A percentile compares a stretch with the other conserved stretches of the same genome.
Conservation (phyloP, 768 basidiomycete species). For the Crepidotus variabilis region DNA sequence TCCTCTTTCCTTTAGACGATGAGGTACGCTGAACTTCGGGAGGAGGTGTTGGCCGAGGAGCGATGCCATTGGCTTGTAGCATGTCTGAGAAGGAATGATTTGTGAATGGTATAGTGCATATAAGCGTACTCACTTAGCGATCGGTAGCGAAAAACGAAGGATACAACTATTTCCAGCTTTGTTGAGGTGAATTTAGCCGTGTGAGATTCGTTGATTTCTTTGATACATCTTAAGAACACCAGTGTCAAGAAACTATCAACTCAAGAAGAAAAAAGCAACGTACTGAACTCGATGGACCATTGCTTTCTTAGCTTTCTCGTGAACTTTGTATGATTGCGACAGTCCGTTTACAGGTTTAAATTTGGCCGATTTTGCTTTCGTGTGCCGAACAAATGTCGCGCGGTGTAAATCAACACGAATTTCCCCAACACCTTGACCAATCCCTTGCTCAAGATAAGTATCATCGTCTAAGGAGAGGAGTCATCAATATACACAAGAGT, state of each 20-base stretch:
- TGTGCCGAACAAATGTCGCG: background rate
- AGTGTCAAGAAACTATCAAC: background rate
- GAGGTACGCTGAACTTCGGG: background rate
- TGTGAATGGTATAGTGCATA: too few species aligned
- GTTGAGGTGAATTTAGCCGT: background rate
- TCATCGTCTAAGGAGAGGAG: background rate
- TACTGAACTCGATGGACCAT: background rate
- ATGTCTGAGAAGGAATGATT: background rate
- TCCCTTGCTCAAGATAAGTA: background rate
- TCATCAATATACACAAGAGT: background rate
- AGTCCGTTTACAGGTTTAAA: background rate
- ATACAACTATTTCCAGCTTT: background rate
- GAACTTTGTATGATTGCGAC: background rate
- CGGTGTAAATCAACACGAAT: background rate
- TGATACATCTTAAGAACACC: background rate
- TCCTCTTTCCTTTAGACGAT: conserved; percentile 1
- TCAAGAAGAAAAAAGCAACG: background rate
- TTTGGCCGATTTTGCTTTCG: background rate
- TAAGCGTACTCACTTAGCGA: background rate
- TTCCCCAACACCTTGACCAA: background rate
- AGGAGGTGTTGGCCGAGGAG: background rate
- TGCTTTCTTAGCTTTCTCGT: background rate
- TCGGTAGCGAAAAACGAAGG: conserved; percentile 1
- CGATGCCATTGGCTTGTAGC: background rate
- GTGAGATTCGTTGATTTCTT: background rate